Percentiles rank a stretch among this genome's conserved stretches.
These are phyloP conservation scores for apple (Malus domestica) DNA, from an alignment of 306 rosid genomes.

Conservation along the genomic window ASM211411v1 NC_041802.1:3963501-3964000, in stretches of 20 bases:
- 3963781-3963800: constrained; percentile 40
- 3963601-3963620: not conserved
- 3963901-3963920: constrained; percentile 1
- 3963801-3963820: not conserved
- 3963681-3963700: constrained; percentile 56
- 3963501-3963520: not conserved
- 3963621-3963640: not conserved
- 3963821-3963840: not conserved
- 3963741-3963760: constrained; percentile 62
- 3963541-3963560: not conserved
- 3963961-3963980: constrained; percentile 67
- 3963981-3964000: constrained; percentile 78
- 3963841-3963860: not conserved
- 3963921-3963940: not conserved
- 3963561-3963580: not conserved
- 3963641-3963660: not conserved
- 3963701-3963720: constrained; percentile 57
- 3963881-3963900: not conserved
- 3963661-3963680: not conserved
- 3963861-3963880: not conserved
- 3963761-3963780: constrained; percentile 74
- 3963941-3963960: constrained; percentile 43
- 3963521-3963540: not conserved
- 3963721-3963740: constrained; percentile 76
- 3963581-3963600: not conserved